Evolutionary conservation across 1,284 basidiomycete species (phyloP), one percentile per base, ranked within the genome.

Genomic region (Rhodotorula sp.): DNA sequence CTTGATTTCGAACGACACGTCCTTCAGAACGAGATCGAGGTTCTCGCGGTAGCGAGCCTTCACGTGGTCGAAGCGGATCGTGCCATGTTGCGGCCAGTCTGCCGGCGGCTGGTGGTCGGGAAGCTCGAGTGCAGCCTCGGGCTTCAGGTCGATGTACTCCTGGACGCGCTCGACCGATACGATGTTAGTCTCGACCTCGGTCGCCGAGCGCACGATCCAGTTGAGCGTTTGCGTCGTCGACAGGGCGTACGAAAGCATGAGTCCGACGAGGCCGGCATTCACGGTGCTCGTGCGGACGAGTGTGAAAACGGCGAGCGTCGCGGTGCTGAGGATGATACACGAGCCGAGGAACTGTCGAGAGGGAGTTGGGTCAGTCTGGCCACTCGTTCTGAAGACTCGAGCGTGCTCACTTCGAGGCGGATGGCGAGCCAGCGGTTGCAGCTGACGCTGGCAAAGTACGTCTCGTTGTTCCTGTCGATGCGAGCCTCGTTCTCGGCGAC

Each of bases 181-280:
- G 76, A 96, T 90, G 78, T 64, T 64, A n/a, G 62, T 64, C 55
- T 64, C 62, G 55, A 64, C 62, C 27, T 64, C 61, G 10, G 94
- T 49, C 2, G 62, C 48, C 27, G 29, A 34, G 15, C 67, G 85
- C 10, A 95, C 92, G 53, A 75, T 67, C 76, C 75, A 76, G 72
- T 81, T 81, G 63, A 82, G 77, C 32, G 80, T 78, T 71, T 82
- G 80, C 2, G 81, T 81, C n/a, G 79, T 82, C 86, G 90, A 79
- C 32, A 96, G 82, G 4, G 91, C 90, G 80, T 94, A 94, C 2
- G 88, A 89, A 77, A 96, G 84, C 62, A 95, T 89, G 71, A 97
- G 84, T n/a, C 94, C 94, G 49, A 96, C 90, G 34, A 95, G 82
- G 0, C 93, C 94, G 2, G 92, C 90, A 79, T 96, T 90, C 49